Evolutionary conservation across 441 rosid genomes (phyloP), one percentile per base, ranked within the genome.

Genomic region (Rhodomyrtus psidioides): DNA sequence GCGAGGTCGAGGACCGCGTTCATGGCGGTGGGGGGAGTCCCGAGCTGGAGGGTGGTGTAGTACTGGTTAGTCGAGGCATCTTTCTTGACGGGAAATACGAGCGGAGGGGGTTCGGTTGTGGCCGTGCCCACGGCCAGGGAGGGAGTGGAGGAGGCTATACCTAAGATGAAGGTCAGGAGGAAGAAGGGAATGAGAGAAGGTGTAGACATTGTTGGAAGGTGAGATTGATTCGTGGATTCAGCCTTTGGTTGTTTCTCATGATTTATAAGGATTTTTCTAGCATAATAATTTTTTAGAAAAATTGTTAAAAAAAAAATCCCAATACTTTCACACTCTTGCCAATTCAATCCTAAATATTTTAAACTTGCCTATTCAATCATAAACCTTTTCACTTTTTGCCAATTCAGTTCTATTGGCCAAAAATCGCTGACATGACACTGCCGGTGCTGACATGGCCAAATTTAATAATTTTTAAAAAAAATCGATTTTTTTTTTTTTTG

Each of bases 1-100:
- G 87, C 89, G n/a, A 92, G 89, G 82, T 92, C 90, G 46, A 92
- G 82, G 74, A 85, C 84, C 51, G 60, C 17, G 10, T 88, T n/a
- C 3, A 53, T 3, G 16, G 28, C 4, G n/a, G 57, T 46, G 3
- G 74, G 46, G 30, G 87, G 86, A n/a, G 83, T 62, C 59, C 91
- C 89, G 28, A 86, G 51, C 27, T 85, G 30, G 46, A 89, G 30
- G 12, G 51, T 9, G 53, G 89, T 57, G 82, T 85, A 84, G 89
- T 88, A 88, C 51, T 86, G 87, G 76, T 44, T 85, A 55, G 87
- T 83, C 30, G 30, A 7, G 17, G 82, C 34, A 81, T 89, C 85
- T 86, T 87, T 89, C 23, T 6, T 54, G 39, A 84, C 17, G 30
- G 91, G 90, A 21, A 89, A 54, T 27, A 81, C 57, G 42, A 60